Evolutionary conservation across 768 basidiomycete species (phyloP), one percentile per base, ranked within the genome.

Genomic region (Dioszegia aurantiaca): DNA sequence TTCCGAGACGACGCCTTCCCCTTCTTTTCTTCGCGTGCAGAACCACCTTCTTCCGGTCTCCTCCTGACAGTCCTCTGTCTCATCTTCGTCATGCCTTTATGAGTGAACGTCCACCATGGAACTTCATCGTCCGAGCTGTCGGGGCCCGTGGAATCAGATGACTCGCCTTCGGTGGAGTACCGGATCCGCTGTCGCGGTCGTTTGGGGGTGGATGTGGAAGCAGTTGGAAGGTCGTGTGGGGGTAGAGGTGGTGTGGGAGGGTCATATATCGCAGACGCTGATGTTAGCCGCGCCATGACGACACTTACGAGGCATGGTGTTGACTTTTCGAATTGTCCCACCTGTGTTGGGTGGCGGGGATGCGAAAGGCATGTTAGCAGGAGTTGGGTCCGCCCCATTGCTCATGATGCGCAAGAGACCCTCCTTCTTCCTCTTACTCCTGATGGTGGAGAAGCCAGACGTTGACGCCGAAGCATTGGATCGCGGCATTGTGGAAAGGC

Each of bases 81-180:
- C 27, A 72, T 59, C 55, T 67, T 72, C 28, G 53, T 55, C 70
- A 67, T 69, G 2, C 70, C 70, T 24, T 58, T 31, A 11, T 58
- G 49, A 0, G 70, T 72, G 43, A 72, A 72, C 0, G 67, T 67
- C 70, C 70, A 72, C 64, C 64, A 72, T 21, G 70, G 70, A 1
- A 64, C 60, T 21, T 71, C 69, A 11, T 69, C 67, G 39, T 71
- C 69, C 31, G 44, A 48, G 28, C 64, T 58, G 24, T 56, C 57
- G 14, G 28, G 46, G 24, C 59, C 61, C 11, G 45, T 59, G 6
- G 53, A 41, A 8, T 52, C 58, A 1, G 65, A 67, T 39, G 60
- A 58, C 19, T 49, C 48, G 48, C 33, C 48, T n/a, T 64, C 64
- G 21, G 63, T 57, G 12, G 65, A 62, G 37, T 66, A 66, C 11